Conservation (phyloP, 345 rosid genomes). For the Erysimum cheiranthoides region DNA sequence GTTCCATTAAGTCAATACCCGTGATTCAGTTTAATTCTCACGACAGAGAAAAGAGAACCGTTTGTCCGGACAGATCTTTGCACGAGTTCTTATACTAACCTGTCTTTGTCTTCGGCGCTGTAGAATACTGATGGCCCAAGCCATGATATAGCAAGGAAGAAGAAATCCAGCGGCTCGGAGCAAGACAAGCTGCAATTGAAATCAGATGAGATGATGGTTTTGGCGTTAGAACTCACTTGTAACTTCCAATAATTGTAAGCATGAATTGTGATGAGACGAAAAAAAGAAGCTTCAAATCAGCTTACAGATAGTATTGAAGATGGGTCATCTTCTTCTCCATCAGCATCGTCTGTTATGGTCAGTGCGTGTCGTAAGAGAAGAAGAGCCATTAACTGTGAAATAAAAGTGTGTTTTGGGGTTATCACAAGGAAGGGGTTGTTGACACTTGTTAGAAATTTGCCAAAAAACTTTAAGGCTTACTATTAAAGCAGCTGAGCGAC, state of each 20-base stretch:
- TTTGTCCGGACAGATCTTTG: not conserved
- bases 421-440: not conserved
- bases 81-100: constrained; percentile 49
- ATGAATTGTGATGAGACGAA: not conserved
- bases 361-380: constrained; percentile 82
- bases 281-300: constrained; percentile 29
- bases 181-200: constrained; percentile 68
- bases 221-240: constrained; percentile 10
- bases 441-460: not conserved
- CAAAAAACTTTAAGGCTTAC: constrained; percentile 50
- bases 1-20: constrained; percentile 8
- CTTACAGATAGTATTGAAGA: constrained; percentile 79
- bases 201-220: constrained; percentile 18
- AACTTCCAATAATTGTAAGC: constrained; percentile 2
- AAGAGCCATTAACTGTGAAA: constrained; percentile 80
- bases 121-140: constrained; percentile 92
- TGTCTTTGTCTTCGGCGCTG: constrained; percentile 92
- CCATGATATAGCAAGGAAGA: constrained; percentile 98
- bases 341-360: constrained; percentile 66
- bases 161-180: constrained; percentile 78
- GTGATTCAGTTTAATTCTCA: constrained; percentile 6
- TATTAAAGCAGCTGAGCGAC: constrained; percentile 96
- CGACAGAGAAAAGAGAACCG: not conserved
- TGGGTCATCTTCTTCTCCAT: constrained; percentile 80
- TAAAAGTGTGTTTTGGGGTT: not conserved